These are phyloP conservation scores for Heritiera fomes DNA, from an alignment of 345 rosid species.

Conservation along the genomic window DNA sequence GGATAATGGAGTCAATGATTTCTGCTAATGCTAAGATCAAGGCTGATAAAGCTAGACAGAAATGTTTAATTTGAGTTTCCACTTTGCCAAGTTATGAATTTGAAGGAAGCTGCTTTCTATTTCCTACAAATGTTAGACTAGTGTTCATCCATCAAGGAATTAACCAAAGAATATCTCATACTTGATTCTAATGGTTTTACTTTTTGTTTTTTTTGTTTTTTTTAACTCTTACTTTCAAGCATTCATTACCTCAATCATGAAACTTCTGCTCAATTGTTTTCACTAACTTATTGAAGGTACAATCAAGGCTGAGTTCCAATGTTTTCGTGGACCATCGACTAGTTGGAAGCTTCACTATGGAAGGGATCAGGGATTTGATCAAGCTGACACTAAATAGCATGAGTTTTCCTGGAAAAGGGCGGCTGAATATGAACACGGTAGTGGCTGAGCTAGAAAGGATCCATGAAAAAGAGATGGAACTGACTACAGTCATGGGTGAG, in stretches of 20 bases:
- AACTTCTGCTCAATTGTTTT: not conserved
- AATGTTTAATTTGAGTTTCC: not conserved
- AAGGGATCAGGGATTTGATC: slow-evolving; percentile 46
- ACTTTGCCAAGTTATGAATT: not conserved
- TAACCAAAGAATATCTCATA: not conserved
- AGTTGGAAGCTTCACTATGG: slow-evolving; percentile 50
- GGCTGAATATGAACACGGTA: slow-evolving; percentile 54
- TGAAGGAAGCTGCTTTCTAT: not conserved
- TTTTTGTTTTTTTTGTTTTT: too few relatives aligned
- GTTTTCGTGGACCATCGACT: slow-evolving; percentile 56
- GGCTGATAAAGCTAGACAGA: not conserved
- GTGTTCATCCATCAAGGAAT: not conserved
- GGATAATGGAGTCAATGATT: not conserved
- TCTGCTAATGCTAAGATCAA: slow-evolving; percentile 13
- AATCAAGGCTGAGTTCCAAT: slow-evolving; percentile 35
- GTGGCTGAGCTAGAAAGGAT: slow-evolving; percentile 55
- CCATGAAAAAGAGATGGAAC: slow-evolving; percentile 45
- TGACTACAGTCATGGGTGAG: slow-evolving; percentile 64
- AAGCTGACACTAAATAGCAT: slow-evolving; percentile 50
- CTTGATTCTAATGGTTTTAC: not conserved
- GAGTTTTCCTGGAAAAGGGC: slow-evolving; percentile 36
- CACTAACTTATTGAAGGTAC: slow-evolving; percentile 38
- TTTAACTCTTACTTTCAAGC: not conserved
- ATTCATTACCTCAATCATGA: not conserved
- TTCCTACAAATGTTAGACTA: not conserved